Base-by-base conservation (phyloP, 495 filamentous ascomycete genomes). In the Xylaria sp. region DNA sequence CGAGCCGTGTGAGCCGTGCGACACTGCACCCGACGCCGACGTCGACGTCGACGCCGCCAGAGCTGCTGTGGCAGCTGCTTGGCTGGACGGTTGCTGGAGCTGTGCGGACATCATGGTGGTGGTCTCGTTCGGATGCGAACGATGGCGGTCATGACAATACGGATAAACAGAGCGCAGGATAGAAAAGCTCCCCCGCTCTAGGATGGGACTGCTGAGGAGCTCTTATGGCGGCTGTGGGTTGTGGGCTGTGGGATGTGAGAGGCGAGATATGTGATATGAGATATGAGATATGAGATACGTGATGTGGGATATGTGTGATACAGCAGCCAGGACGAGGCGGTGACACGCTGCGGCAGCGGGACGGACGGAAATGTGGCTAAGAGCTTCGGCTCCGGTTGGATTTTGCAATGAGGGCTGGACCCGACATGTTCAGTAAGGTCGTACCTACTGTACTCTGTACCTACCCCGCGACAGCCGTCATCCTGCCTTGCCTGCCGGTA, bases 91-190 rank as follows among this genome's bases (percentile, higher is more conserved):
- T 67, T 78, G 76, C 31, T 80, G 78, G 53, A 80, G 76, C 72
- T 76, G 76, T 67, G 78, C 76, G 69, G 78, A 77, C 78, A 80
- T 80, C 78, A 80, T 80, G 52, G 75, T 73, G 68, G 41, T 53
- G 29, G 24, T 50, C 26, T 70, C 43, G 58, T 62, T 61, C 68
- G 12, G 12, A 29, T 44, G n/a, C 35, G 24, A 40, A 41, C 11
- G 35, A 48, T 26, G 29, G 53, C 48, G n/a, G 24, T 33, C 46
- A 70, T 55, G 68, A 70, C 68, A 70, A 37, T 52, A 4, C 24
- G 15, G 24, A 21, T 8, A 24, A 11, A 46, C 9, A 61, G 33
- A 64, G 31, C 29, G 44, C 35, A 7, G 29, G 33, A 57, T 41
- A 21, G 7, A 8, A 44, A 59, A 6, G n/a, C n/a, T n/a, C n/a